A percentile compares a stretch with the other conserved stretches of the same genome.
Evolutionary conservation across 2,329 filamentous ascomycete genomes (phyloP).

Genomic region (Ceratocystis colombiana): DNA sequence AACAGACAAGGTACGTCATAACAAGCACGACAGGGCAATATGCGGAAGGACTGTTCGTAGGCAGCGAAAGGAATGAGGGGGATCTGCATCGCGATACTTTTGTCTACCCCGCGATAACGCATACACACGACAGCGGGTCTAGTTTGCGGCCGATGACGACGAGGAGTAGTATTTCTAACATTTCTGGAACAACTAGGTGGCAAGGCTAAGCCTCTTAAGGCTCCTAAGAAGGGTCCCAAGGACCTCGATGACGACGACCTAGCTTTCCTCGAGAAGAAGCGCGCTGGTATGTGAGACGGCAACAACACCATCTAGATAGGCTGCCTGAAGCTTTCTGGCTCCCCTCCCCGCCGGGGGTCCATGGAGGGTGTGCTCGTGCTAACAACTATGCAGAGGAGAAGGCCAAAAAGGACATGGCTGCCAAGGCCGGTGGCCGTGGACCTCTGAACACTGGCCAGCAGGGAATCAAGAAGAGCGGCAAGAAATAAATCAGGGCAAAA

Average conservation of each 20-base stretch:
- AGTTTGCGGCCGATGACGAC: not conserved
- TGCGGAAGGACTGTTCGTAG: not conserved
- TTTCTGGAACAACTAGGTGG: constrained; percentile 46
- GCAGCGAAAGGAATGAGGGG: not conserved
- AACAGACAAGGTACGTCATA: constrained; percentile 52
- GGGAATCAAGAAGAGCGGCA: constrained; percentile 96
- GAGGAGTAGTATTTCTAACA: constrained; percentile 10
- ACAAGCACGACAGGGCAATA: not conserved
- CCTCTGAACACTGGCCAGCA: constrained; percentile 74
- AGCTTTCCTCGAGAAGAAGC: constrained; percentile 74
- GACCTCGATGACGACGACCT: constrained; percentile 81
- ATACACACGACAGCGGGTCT: not conserved
- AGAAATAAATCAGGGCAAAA: constrained; percentile 56
- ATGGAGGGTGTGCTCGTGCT: not conserved
- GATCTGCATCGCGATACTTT: not conserved
- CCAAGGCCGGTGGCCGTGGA: constrained; percentile 76
- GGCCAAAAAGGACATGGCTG: constrained; percentile 73
- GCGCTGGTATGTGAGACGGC: constrained; percentile 50
- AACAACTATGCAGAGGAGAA: constrained; percentile 54
- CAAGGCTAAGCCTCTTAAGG: constrained; percentile 79
- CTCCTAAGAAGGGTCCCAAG: constrained; percentile 71
- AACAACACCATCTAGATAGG: not conserved
- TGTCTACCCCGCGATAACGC: constrained; percentile 5
- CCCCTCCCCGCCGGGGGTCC: not conserved
- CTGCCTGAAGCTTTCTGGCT: not conserved